Evolutionary conservation across 805 yeast species (phyloP), one percentile per base, ranked within the genome.

Genomic region (Citeromyces nyonsensis): DNA sequence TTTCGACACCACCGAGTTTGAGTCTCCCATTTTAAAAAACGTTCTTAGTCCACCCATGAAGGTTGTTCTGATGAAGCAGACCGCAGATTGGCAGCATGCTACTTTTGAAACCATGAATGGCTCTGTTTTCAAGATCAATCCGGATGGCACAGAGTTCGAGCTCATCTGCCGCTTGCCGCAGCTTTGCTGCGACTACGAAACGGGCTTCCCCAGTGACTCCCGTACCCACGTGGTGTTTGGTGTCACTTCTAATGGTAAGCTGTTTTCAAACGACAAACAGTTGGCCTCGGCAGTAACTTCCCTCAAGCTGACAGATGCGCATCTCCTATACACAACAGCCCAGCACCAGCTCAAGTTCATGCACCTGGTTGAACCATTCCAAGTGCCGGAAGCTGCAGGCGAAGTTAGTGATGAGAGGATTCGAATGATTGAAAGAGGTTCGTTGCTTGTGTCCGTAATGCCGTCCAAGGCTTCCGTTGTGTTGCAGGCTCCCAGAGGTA

Each of bases 401-500:
- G 44, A 51, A 24, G 22, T 18, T 5, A 18, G 22, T 18, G 95
- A 84, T 51, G 98, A 88, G 56, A 71, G 96, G 54, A 66, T 78
- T 10, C 71, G 99, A 44, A 71, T 77, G 36, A 76, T 91, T 34
- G 99, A 91, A 54, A 66, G 95, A 41, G 97, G 98, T 1, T 84
- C 96, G 0, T 44, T 80, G n/a, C 54, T 91, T 31, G 83, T 88
- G 0, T 62, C 85, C 26, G 71, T 72, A 2, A 77, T 85, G 45
- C 95, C 96, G 1, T 71, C 88, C 0, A 78, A 71, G 35, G 74
- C 85, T 35, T 67, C 86, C 1, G 85, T 93, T 12, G 73, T 83
- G 4, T 60, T 91, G 33, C 95, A 91, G 52, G 95, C 95, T 4
- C 94, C 94, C 37, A 69, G 99, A 50, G 99, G 99, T 38, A 91